Evolutionary conservation across 106 monocot species (phyloP).

Genomic region (Platanthera guangdongensis): DNA sequence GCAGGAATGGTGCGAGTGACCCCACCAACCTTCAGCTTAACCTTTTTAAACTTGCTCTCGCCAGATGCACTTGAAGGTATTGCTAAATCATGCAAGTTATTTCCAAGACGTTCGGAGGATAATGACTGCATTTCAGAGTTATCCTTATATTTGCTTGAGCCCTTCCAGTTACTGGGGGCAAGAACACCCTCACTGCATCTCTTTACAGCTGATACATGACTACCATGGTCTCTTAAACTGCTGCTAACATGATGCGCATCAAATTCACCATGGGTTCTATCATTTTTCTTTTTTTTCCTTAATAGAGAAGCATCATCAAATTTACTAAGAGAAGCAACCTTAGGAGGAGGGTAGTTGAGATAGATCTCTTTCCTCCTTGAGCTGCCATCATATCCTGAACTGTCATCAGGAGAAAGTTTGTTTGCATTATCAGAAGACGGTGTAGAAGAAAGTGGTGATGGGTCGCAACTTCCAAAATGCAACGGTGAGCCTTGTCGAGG

Average conservation of each 20-base stretch:
- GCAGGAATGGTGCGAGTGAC: slow-evolving; percentile 58
- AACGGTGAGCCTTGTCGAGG: slow-evolving; percentile 38
- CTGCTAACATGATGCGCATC: slow-evolving; percentile 22
- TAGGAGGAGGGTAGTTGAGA: slow-evolving; percentile 24
- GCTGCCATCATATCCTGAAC: slow-evolving; percentile 14
- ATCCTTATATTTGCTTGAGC: slow-evolving; percentile 15
- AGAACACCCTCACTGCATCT: slow-evolving; percentile 35
- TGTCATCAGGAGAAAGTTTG: slow-evolving; percentile 39
- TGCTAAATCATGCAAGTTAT: slow-evolving; percentile 4
- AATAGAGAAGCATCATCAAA: slow-evolving; percentile 25
- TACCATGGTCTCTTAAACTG: slow-evolving; percentile 13
- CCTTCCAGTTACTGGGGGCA: slow-evolving; percentile 36
- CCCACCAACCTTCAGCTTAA: slow-evolving; percentile 72
- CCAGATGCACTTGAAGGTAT: slow-evolving; percentile 10
- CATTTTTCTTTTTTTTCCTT: slow-evolving; percentile 30
- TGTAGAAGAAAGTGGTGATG: slow-evolving; percentile 41
- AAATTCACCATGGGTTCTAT: slow-evolving; percentile 20
- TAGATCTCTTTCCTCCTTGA: slow-evolving; percentile 36
- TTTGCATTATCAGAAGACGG: slow-evolving; percentile 48
- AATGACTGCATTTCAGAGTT: slow-evolving; percentile 16
- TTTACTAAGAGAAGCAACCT: slow-evolving; percentile 21
- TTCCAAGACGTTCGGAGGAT: background rate
- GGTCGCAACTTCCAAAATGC: slow-evolving; percentile 24
- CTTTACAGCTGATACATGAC: slow-evolving; percentile 18
- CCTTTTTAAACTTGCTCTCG: slow-evolving; percentile 55